A percentile compares a stretch with the other conserved stretches of the same genome.
phyloP scores from a whole-genome alignment of 441 rosid species.

The Flueggea neowawraea region DNA sequence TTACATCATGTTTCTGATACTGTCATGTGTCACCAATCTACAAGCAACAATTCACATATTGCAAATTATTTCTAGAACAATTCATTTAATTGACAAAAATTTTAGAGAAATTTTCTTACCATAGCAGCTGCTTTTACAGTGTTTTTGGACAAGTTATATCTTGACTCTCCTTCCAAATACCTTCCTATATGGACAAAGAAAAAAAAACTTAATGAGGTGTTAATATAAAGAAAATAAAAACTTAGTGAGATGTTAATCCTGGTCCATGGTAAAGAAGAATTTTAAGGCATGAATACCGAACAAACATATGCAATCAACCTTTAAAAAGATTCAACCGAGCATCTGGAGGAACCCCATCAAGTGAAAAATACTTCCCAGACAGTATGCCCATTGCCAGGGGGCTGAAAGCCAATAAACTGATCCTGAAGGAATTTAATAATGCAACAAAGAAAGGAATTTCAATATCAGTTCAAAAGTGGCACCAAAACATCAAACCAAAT shows the following conservation, averaged over 20 bases:
- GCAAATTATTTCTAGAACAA: not conserved
- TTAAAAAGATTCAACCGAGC: constrained; percentile 56
- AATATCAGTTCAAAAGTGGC: not conserved
- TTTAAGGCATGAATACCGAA: not conserved
- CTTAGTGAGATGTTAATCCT: not conserved
- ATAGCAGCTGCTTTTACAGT: constrained; percentile 30
- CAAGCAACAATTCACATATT: not conserved
- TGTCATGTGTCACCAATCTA: not conserved
- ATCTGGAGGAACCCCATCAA: constrained; percentile 44
- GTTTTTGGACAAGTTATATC: constrained; percentile 43
- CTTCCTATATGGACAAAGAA: constrained; percentile 35
- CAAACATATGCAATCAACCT: constrained; percentile 24
- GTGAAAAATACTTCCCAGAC: constrained; percentile 58
- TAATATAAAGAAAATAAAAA: constrained; percentile 2
- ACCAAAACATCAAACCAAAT: not conserved
- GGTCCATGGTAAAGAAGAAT: not conserved
- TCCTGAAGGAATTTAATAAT: constrained; percentile 21
- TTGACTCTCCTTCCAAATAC: constrained; percentile 58
- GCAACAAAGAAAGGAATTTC: not conserved
- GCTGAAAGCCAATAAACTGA: constrained; percentile 56
- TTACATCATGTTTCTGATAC: not conserved
- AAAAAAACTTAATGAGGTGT: not conserved
- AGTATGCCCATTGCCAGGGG: constrained; percentile 73
- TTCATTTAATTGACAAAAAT: not conserved
- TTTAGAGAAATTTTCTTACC: constrained; percentile 28